These are phyloP conservation scores for Coemansia sp. DNA, from an alignment of 192 early-diverging fungal genomes.

Conservation along the genomic window DNA sequence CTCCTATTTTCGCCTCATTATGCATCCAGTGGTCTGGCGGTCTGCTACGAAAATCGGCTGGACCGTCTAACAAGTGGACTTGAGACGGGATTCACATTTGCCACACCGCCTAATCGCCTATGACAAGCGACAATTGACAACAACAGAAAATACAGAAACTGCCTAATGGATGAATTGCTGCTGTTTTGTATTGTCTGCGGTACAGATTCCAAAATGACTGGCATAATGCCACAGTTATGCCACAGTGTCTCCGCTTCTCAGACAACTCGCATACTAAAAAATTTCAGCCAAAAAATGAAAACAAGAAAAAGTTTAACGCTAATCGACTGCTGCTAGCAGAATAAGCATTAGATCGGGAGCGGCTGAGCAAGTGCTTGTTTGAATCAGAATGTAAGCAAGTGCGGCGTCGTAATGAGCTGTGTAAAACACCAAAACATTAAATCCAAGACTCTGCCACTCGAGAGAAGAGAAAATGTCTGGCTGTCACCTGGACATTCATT, in stretches of 20 bases:
- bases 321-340: not conserved
- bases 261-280: constrained; percentile 1
- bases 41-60: not conserved
- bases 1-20: constrained; percentile 2
- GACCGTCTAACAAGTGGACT: constrained; percentile 2
- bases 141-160: not conserved
- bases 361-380: constrained; percentile 1
- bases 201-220: not conserved
- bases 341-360: constrained; percentile 4
- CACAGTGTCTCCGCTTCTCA: constrained; percentile 6
- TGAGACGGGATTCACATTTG: constrained; percentile 3
- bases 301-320: not conserved
- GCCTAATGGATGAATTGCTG: constrained; percentile 4
- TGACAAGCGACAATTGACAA: not conserved
- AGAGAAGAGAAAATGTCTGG: not conserved
- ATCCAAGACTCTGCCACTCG: not conserved
- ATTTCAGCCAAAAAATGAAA: not conserved
- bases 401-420: constrained; percentile 9
- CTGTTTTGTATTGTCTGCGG: not conserved
- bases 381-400: not conserved
- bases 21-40: not conserved
- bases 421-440: constrained; percentile 7
- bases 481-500: not conserved
- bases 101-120: constrained; percentile 3
- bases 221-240: not conserved